Percentiles rank a stretch among this genome's conserved stretches.
Evolutionary conservation across 495 filamentous ascomycete species (phyloP).

Genomic region (Monascus purpureus): DNA sequence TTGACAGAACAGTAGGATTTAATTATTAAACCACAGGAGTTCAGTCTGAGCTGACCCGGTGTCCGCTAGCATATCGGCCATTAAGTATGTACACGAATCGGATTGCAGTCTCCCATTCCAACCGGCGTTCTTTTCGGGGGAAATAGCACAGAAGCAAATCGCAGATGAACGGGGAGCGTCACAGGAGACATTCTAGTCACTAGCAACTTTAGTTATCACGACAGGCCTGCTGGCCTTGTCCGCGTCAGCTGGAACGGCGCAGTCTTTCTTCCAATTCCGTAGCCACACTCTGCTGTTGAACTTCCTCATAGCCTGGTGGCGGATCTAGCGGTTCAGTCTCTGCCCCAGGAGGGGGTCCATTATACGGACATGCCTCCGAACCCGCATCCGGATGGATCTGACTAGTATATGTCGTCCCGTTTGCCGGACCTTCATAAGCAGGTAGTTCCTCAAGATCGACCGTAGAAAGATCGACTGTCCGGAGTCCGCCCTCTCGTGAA

Average conservation of each 20-base stretch:
- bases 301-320: conserved; percentile 88
- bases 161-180: not conserved
- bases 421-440: conserved; percentile 45
- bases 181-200: too few species aligned
- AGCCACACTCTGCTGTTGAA: conserved; percentile 64
- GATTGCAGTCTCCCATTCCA: too few species aligned
- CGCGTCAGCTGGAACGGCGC: conserved; percentile 18
- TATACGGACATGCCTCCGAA: too few species aligned
- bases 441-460: conserved; percentile 75
- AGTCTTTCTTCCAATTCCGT: conserved; percentile 39
- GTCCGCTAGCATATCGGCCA: too few species aligned
- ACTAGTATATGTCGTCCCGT: conserved; percentile 2
- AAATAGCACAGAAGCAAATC: conserved; percentile 1
- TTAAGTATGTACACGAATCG: too few species aligned
- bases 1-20: too few species aligned
- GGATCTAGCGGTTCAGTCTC: conserved; percentile 52
- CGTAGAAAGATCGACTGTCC: conserved; percentile 37
- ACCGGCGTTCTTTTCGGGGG: too few species aligned
- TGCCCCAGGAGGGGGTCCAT: conserved; percentile 7
- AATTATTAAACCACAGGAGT: conserved; percentile 1
- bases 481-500: conserved; percentile 34
- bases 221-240: too few species aligned
- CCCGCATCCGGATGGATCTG: conserved; percentile 3
- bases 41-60: too few species aligned
- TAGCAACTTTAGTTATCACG: too few species aligned